A percentile compares a stretch with the other conserved stretches of the same genome.
Conservation (phyloP, 495 filamentous ascomycete species). For the Xeromyces bisporus region DNA sequence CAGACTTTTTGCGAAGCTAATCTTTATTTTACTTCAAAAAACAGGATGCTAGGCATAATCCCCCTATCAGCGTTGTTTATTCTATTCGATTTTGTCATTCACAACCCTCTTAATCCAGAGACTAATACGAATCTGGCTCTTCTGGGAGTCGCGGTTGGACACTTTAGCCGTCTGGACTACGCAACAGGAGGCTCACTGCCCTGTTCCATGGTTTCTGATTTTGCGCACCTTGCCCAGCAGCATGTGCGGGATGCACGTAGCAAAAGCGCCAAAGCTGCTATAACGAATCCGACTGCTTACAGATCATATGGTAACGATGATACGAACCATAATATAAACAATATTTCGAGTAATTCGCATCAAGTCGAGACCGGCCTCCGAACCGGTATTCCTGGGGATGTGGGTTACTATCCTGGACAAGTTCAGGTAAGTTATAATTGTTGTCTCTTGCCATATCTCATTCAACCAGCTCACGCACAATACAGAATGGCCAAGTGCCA, state of each 20-base stretch:
- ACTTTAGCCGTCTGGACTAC: slow-evolving; percentile 18
- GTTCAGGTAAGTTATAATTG: not conserved
- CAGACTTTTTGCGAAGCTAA: too few relatives aligned
- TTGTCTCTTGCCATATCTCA: not conserved
- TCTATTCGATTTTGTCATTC: slow-evolving; percentile 24
- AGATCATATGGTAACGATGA: not conserved
- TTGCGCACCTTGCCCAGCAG: slow-evolving; percentile 16
- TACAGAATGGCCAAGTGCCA: not conserved
- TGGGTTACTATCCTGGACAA: not conserved
- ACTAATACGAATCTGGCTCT: slow-evolving; percentile 16
- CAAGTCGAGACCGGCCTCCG: not conserved
- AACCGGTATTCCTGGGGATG: not conserved
- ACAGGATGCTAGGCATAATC: slow-evolving; percentile 10
- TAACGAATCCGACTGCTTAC: too few relatives aligned
- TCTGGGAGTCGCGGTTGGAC: slow-evolving; percentile 15
- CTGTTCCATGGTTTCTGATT: slow-evolving; percentile 13
- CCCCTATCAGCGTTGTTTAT: slow-evolving; percentile 22
- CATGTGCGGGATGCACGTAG: not conserved
- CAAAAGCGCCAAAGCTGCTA: not conserved
- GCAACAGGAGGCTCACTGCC: slow-evolving; percentile 15
- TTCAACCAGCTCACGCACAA: not conserved
- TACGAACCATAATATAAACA: not conserved
- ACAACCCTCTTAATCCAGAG: slow-evolving; percentile 20
- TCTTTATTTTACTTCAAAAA: not conserved
- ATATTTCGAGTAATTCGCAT: not conserved